Conservation (phyloP, 768 basidiomycete genomes). For the Nevesoporus exiguus region DNA sequence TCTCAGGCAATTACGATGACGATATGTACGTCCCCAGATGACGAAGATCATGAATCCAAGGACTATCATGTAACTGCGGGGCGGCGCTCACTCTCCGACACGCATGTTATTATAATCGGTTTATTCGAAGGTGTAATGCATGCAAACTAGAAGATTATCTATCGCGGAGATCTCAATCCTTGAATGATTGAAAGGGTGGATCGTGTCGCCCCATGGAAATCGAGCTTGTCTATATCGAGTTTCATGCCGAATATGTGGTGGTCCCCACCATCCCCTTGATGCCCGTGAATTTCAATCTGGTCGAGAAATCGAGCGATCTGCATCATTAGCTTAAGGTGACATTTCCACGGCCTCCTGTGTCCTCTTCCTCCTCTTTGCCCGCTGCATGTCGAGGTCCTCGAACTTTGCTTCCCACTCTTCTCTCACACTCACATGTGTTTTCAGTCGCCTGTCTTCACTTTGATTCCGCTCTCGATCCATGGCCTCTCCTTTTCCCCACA, state of each 20-base stretch:
- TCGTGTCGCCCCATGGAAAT: neutral
- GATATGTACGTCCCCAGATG: neutral
- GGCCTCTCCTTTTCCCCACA: constrained; percentile 41
- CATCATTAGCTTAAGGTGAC: constrained; percentile 21
- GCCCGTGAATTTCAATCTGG: no score
- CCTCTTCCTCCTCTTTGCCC: constrained; percentile 21
- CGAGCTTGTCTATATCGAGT: no score
- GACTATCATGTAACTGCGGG: neutral
- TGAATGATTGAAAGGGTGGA: neutral
- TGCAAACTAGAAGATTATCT: neutral
- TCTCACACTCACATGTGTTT: constrained; percentile 36
- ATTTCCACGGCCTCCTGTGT: constrained; percentile 23
- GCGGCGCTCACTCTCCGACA: neutral
- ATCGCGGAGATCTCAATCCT: no score
- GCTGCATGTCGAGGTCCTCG: constrained; percentile 24
- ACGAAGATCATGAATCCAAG: neutral
- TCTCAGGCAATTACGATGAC: constrained; percentile 37
- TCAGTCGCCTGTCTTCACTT: constrained; percentile 29
- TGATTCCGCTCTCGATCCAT: constrained; percentile 30
- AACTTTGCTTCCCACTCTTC: constrained; percentile 45
- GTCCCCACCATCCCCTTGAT: no score
- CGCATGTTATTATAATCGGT: neutral
- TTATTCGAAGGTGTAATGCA: neutral
- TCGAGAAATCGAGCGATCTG: no score
- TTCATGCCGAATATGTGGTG: no score